These are phyloP conservation scores for Aspergillus sp. DNA, from an alignment of 2,329 filamentous ascomycete genomes.

Conservation along the genomic window DNA sequence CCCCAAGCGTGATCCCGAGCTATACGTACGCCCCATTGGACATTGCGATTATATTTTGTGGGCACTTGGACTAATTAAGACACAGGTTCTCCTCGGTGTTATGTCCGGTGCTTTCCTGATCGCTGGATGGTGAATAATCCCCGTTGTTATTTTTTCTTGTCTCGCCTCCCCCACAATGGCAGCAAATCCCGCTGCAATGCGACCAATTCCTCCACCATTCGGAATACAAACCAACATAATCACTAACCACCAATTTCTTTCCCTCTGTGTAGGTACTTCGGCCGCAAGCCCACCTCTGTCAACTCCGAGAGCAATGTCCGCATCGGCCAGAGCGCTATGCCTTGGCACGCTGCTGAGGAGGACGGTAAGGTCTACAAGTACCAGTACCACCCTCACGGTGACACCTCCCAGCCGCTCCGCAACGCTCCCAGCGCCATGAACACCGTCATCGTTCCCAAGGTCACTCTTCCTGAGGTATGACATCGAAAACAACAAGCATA, in stretches of 20 bases:
- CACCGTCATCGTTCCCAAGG: slow-evolving; percentile 86
- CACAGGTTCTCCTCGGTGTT: slow-evolving; percentile 78
- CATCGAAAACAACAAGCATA: neutral
- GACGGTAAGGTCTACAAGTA: slow-evolving; percentile 63
- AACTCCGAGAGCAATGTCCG: slow-evolving; percentile 73
- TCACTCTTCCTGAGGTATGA: slow-evolving; percentile 80
- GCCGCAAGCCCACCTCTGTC: slow-evolving; percentile 74
- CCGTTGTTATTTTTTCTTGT: slow-evolving; percentile 6
- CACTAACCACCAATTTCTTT: slow-evolving; percentile 3
- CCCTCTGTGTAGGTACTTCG: slow-evolving; percentile 45
- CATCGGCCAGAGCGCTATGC: slow-evolving; percentile 72
- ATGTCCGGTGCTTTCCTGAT: slow-evolving; percentile 84
- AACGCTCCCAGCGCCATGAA: slow-evolving; percentile 94
- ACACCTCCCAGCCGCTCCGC: slow-evolving; percentile 65
- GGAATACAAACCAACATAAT: neutral
- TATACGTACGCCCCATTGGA: slow-evolving; percentile 53
- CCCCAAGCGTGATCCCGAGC: slow-evolving; percentile 65
- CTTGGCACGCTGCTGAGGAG: slow-evolving; percentile 69
- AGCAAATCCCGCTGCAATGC: neutral
- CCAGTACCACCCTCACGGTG: slow-evolving; percentile 79
- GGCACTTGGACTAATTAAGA: slow-evolving; percentile 8
- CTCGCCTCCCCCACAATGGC: slow-evolving; percentile 2
- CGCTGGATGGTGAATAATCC: slow-evolving; percentile 60
- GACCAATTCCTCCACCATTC: neutral
- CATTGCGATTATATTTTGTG: slow-evolving; percentile 5